Percentiles rank a stretch among this genome's conserved stretches.
These are phyloP conservation scores for Globisporangium acanthophoron DNA, from an alignment of 352 stramenopile genomes.

Conservation along the genomic window DNA sequence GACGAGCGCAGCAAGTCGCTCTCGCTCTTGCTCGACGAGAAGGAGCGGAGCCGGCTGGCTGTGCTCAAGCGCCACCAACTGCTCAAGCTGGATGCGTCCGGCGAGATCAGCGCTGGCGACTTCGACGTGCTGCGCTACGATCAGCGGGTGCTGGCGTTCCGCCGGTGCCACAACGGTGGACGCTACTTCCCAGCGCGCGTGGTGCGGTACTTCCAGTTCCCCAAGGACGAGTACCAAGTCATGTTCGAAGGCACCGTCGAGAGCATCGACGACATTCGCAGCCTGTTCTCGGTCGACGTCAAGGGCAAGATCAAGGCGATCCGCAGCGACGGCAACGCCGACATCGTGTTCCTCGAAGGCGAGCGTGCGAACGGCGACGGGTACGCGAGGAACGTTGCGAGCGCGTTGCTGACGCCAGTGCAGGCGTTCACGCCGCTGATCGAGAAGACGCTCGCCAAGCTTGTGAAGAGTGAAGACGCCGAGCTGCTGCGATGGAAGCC, in stretches of 20 bases:
- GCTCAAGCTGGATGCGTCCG: constrained; percentile 44
- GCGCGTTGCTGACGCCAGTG: constrained; percentile 19
- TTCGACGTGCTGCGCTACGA: constrained; percentile 50
- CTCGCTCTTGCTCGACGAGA: constrained; percentile 23
- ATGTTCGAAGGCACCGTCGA: constrained; percentile 52
- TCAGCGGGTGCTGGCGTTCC: constrained; percentile 63
- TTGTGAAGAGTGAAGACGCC: constrained; percentile 19
- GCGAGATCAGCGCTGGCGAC: constrained; percentile 41
- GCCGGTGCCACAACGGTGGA: constrained; percentile 40
- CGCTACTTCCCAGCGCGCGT: constrained; percentile 57
- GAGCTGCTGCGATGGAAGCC: constrained; percentile 17
- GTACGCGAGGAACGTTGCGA: neutral
- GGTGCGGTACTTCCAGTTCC: constrained; percentile 43
- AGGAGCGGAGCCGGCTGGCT: constrained; percentile 26
- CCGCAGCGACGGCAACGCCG: constrained; percentile 44
- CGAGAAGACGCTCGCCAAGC: constrained; percentile 32
- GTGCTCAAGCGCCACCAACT: constrained; percentile 43
- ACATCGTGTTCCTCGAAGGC: constrained; percentile 32
- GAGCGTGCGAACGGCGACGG: neutral
- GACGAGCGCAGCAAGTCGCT: constrained; percentile 27
- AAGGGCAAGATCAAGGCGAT: constrained; percentile 46
- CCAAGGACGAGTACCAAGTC: constrained; percentile 41
- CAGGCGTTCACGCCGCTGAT: constrained; percentile 30
- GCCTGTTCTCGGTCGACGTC: constrained; percentile 54
- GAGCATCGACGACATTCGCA: constrained; percentile 51